phyloP scores from a whole-genome alignment of 139 green algal genomes.

The Chlamydomonas applanata region DNA sequence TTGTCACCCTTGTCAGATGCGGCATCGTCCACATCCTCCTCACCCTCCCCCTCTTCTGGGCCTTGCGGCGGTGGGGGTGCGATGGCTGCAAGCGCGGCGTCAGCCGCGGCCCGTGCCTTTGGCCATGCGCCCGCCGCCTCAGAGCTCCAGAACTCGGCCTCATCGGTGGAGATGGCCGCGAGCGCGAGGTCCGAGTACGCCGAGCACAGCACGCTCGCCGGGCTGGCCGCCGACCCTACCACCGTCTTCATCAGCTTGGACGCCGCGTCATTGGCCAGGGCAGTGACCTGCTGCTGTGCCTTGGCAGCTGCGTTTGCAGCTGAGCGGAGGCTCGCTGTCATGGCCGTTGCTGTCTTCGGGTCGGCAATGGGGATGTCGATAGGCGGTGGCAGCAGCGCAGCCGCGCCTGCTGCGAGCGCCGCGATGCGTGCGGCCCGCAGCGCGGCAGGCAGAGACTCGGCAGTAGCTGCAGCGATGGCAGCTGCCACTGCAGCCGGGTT shows the following conservation, averaged over 20 bases:
- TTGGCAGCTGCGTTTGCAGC: background rate
- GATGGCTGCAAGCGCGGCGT: background rate
- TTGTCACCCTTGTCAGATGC: background rate
- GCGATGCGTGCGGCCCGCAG: slow-evolving; percentile 3
- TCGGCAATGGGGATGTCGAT: background rate
- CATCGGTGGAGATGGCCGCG: background rate
- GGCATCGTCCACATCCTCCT: background rate
- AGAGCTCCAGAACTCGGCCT: background rate
- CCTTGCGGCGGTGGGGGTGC: background rate
- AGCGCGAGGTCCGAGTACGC: background rate
- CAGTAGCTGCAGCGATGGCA: no score
- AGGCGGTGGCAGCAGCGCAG: background rate
- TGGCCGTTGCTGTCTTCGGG: background rate
- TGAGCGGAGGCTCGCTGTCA: background rate
- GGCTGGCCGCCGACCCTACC: background rate
- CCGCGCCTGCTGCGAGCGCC: background rate
- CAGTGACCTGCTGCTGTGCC: background rate
- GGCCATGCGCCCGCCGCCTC: background rate
- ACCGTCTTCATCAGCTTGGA: slow-evolving; percentile 1
- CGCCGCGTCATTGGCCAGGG: background rate
- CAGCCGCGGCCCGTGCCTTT: background rate
- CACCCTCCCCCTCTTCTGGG: background rate
- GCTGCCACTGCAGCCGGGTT: no score
- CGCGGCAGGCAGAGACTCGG: background rate
- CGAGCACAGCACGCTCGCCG: background rate